These are phyloP conservation scores for Massariosphaeria phaeospora DNA, from an alignment of 495 filamentous ascomycete genomes.

Conservation along the genomic window DNA sequence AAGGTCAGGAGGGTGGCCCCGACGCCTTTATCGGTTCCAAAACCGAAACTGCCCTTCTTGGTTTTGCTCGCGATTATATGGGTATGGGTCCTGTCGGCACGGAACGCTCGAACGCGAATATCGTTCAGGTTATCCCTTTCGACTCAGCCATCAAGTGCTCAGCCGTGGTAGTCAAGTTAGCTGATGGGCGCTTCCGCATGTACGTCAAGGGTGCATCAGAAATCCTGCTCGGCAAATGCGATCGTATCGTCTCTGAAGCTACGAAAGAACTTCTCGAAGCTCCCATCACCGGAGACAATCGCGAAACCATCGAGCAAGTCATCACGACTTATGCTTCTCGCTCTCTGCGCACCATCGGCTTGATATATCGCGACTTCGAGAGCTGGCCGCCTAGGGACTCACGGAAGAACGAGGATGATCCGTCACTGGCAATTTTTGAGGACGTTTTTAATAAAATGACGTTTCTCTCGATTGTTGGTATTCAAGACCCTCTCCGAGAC, in stretches of 20 bases:
- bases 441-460: slow-evolving; percentile 66
- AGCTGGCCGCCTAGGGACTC: slow-evolving; percentile 75
- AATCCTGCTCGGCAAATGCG: slow-evolving; percentile 60
- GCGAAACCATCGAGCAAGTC: slow-evolving; percentile 54
- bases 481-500: slow-evolving; percentile 59
- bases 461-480: slow-evolving; percentile 60
- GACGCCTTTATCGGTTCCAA: slow-evolving; percentile 65
- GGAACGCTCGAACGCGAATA: slow-evolving; percentile 56
- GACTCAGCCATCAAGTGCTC: slow-evolving; percentile 67
- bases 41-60: slow-evolving; percentile 64
- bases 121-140: slow-evolving; percentile 63
- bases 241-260: slow-evolving; percentile 66
- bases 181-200: slow-evolving; percentile 53
- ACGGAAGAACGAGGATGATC: slow-evolving; percentile 62
- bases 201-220: slow-evolving; percentile 68
- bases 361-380: slow-evolving; percentile 83
- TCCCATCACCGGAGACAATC: slow-evolving; percentile 33
- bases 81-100: slow-evolving; percentile 57
- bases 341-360: slow-evolving; percentile 80
- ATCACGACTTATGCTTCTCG: slow-evolving; percentile 74
- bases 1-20: slow-evolving; percentile 48
- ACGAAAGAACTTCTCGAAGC: slow-evolving; percentile 48
- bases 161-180: slow-evolving; percentile 58
- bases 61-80: slow-evolving; percentile 56
- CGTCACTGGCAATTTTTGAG: slow-evolving; percentile 68